Base-by-base conservation (phyloP, 1,284 basidiomycete genomes). In the Neotropicomus parvogracilis region DNA sequence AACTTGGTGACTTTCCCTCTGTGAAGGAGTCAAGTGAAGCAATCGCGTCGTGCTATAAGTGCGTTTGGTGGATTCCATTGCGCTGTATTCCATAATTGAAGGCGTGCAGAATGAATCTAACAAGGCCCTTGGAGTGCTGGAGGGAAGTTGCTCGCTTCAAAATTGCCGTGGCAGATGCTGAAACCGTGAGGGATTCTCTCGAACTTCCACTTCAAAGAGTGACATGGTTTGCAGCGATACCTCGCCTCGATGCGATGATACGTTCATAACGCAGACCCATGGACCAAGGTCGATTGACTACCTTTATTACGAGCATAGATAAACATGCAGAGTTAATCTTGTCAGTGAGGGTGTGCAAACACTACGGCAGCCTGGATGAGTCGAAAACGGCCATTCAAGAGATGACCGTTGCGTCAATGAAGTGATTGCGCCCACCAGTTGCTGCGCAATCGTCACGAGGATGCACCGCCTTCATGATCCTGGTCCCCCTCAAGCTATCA, bases 1-100 rank as follows among this genome's bases (percentile, higher is more conserved):
- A 77, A 46, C 69, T 86, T 10, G 66, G 68, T 9, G 78, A 79
- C 46, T 77, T 78, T 48, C 75, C 79, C 2, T 75, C 74, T 34
- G 77, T 88, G 12, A 80, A 80, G 60, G 71, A 72, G 26, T 74
- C 73, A 32, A 74, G 80, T 29, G 77, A 81, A 53, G 79, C 77
- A 19, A 74, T 92, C 27, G 72, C 82, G 5, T 70, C 76, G 37
- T 93, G 90, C 65, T 92, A 91, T 70, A 78, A 67, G 90, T 87
- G 56, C 49, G 49, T 55, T 17, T 46, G 34, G 28, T 41, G 13
- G 26, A 41, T 16, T 33, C 31, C 34, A 11, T 17, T 6, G 13
- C 12, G 27, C n/a, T 40, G 29, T 16, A n/a, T 34, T 17, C 27
- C 44, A 35, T n/a, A 53, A n/a, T 45, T 47, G 27, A 56, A 10